phyloP scores from a whole-genome alignment of 73 alveolate genomes.

The Paramecium biaurelia region DNA sequence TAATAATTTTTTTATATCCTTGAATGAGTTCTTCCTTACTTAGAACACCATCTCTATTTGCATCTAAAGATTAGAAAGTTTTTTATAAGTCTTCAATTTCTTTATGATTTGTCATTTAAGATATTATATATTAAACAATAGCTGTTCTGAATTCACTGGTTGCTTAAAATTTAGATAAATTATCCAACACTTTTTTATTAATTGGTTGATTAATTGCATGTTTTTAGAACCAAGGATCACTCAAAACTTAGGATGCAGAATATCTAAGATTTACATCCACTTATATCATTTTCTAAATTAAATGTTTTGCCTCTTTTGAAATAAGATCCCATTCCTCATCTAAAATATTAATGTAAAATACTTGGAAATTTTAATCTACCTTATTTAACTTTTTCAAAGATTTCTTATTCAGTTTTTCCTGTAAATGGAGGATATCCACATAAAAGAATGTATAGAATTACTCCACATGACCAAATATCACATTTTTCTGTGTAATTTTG shows the following conservation, averaged over 20 bases:
- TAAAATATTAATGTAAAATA: not conserved
- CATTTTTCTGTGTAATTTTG: slow-evolving; percentile 68
- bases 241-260: slow-evolving; percentile 64
- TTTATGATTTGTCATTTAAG: slow-evolving; percentile 42
- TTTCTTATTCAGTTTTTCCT: slow-evolving; percentile 68
- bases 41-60: slow-evolving; percentile 76
- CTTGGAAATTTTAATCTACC: slow-evolving; percentile 50
- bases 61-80: slow-evolving; percentile 72
- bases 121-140: slow-evolving; percentile 48
- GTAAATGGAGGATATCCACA: slow-evolving; percentile 76
- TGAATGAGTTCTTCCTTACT: slow-evolving; percentile 72
- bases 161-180: slow-evolving; percentile 53
- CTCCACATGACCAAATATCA: slow-evolving; percentile 80
- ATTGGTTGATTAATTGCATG: slow-evolving; percentile 13
- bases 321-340: slow-evolving; percentile 68
- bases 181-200: slow-evolving; percentile 20
- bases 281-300: slow-evolving; percentile 65
- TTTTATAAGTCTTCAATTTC: slow-evolving; percentile 64
- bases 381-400: slow-evolving; percentile 62
- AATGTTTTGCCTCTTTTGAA: slow-evolving; percentile 69
- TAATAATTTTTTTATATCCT: slow-evolving; percentile 51
- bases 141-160: slow-evolving; percentile 45
- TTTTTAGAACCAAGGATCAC: slow-evolving; percentile 68
- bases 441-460: slow-evolving; percentile 69
- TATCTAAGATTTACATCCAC: slow-evolving; percentile 59